A percentile compares a stretch with the other conserved stretches of the same genome.
Evolutionary conservation across 805 yeast genomes (phyloP).

Genomic region (Candida bentonensis): DNA sequence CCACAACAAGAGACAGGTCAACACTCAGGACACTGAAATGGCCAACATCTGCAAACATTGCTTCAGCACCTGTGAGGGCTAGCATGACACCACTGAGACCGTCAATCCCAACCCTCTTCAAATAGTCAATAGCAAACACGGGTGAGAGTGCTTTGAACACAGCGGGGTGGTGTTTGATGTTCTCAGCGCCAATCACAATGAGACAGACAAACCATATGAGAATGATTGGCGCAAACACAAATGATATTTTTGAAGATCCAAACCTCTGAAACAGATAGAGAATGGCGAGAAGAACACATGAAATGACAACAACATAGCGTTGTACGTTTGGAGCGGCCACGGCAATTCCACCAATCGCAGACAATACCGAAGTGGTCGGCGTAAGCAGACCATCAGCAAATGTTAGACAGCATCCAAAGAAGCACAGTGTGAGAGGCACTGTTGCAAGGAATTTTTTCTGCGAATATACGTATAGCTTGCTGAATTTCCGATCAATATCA

Average conservation of each 20-base stretch:
- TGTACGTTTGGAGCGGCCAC: conserved; percentile 29
- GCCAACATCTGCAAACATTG: conserved; percentile 52
- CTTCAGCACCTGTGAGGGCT: conserved; percentile 45
- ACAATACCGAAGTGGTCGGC: conserved; percentile 48
- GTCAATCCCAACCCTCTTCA: conserved; percentile 26
- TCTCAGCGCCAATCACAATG: conserved; percentile 32
- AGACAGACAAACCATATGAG: conserved; percentile 37
- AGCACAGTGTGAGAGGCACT: conserved; percentile 17
- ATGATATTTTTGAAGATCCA: conserved; percentile 37
- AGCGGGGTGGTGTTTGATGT: conserved; percentile 29
- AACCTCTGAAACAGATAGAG: conserved; percentile 34
- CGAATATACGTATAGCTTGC: not conserved
- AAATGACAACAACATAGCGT: conserved; percentile 29
- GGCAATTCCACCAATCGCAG: conserved; percentile 43
- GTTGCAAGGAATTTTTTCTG: not conserved
- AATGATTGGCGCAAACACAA: conserved; percentile 40
- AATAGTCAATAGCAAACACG: conserved; percentile 31
- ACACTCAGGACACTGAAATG: conserved; percentile 38
- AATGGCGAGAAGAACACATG: conserved; percentile 32
- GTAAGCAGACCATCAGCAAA: conserved; percentile 48
- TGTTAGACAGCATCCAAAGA: conserved; percentile 43
- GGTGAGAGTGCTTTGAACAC: conserved; percentile 39
- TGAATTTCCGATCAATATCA: not conserved
- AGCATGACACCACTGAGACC: conserved; percentile 37
- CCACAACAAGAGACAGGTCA: conserved; percentile 27